phyloP scores from a whole-genome alignment of 2,329 filamentous ascomycete species.

The Aaosphaeria arxii region DNA sequence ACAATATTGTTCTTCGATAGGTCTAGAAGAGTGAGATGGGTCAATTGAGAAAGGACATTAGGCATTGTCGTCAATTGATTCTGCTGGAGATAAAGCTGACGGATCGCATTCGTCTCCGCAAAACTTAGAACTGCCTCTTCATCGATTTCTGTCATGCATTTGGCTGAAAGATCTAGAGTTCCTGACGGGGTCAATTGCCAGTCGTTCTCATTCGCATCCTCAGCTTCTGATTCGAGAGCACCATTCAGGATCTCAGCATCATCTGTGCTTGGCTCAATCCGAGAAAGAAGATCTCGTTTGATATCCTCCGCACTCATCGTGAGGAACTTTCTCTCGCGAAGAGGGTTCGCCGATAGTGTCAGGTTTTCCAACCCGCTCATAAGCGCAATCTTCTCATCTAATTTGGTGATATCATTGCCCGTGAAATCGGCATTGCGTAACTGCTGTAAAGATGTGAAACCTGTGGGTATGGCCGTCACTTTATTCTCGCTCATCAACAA shows the following conservation, averaged over 20 bases:
- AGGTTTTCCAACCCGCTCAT: conserved; percentile 78
- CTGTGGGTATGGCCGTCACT: conserved; percentile 70
- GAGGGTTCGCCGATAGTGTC: conserved; percentile 80
- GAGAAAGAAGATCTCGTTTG: conserved; percentile 67
- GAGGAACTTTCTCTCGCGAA: conserved; percentile 83
- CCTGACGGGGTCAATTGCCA: conserved; percentile 36
- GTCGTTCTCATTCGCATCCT: conserved; percentile 6
- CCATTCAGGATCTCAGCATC: conserved; percentile 8
- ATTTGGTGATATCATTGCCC: conserved; percentile 73
- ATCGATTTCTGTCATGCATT: conserved; percentile 38
- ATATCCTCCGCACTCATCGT: conserved; percentile 77
- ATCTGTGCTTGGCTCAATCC: conserved; percentile 55
- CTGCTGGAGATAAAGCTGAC: conserved; percentile 67
- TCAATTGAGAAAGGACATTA: conserved; percentile 64
- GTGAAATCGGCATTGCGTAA: conserved; percentile 79
- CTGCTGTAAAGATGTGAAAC: conserved; percentile 65
- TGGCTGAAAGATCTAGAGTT: conserved; percentile 42
- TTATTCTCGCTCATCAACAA: conserved; percentile 80
- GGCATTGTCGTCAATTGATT: conserved; percentile 74
- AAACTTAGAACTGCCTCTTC: conserved; percentile 40
- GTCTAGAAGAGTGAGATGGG: conserved; percentile 68
- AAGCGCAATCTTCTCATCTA: conserved; percentile 73
- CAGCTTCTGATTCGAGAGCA: background rate
- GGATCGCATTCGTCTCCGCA: conserved; percentile 47
- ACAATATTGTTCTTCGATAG: conserved; percentile 73